These are phyloP conservation scores for Lactarius vividus DNA, from an alignment of 768 basidiomycete genomes.

Conservation along the genomic window DNA sequence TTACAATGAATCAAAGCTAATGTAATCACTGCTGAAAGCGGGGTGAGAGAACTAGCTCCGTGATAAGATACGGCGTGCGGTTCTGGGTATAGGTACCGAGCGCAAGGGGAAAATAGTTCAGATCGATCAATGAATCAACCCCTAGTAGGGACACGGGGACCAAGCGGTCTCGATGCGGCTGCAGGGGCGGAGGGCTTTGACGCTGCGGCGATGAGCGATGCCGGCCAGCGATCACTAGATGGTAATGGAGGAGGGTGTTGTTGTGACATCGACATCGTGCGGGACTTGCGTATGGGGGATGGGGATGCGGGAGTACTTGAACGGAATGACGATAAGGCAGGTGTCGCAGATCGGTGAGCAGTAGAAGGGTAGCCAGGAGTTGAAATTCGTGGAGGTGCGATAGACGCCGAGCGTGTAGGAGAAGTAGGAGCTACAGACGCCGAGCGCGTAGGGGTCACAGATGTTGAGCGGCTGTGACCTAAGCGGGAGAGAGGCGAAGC, in stretches of 20 bases:
- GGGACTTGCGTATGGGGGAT: conserved; percentile 25
- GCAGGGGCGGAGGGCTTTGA: conserved; percentile 22
- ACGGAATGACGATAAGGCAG: conserved; percentile 16
- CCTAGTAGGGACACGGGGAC: conserved; percentile 24
- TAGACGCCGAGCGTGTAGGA: conserved; percentile 21
- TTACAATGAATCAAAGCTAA: conserved; percentile 28
- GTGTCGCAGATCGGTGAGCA: conserved; percentile 23
- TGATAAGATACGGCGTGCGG: conserved; percentile 27
- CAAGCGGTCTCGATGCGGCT: conserved; percentile 22
- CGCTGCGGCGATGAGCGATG: conserved; percentile 14
- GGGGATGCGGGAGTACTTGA: conserved; percentile 21
- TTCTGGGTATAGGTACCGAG: conserved; percentile 28
- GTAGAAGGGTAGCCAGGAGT: conserved; percentile 23
- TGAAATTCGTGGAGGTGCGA: conserved; percentile 13
- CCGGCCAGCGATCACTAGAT: conserved; percentile 20
- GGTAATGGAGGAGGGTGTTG: conserved; percentile 16
- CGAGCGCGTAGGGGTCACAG: conserved; percentile 21
- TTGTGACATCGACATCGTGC: conserved; percentile 27
- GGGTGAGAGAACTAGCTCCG: conserved; percentile 26
- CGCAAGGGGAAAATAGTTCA: conserved; percentile 17
- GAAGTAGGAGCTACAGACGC: conserved; percentile 23
- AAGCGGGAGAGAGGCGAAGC: conserved; percentile 20
- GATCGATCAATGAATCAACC: conserved; percentile 22
- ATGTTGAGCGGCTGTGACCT: conserved; percentile 20
- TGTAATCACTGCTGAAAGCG: conserved; percentile 23